Evolutionary conservation across 202 grass and related monocot genomes (phyloP).

Genomic region (Digitaria exilis): DNA sequence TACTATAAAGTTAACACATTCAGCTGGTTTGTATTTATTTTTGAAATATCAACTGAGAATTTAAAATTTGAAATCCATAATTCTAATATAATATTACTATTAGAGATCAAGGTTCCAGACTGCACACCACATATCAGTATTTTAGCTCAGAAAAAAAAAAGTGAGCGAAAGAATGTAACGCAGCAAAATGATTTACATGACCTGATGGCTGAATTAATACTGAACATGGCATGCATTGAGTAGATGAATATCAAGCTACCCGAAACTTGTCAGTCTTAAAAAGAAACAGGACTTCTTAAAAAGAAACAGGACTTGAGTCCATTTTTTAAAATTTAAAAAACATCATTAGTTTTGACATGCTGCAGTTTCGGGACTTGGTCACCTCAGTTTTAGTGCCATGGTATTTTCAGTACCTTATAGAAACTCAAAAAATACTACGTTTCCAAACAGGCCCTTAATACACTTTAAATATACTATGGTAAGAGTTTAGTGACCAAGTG

Average conservation of each 20-base stretch:
- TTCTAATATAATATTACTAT: background rate
- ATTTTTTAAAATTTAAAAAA: background rate
- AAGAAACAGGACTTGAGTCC: background rate
- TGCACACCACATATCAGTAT: background rate
- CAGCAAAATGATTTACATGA: background rate
- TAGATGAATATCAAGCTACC: background rate
- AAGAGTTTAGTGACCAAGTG: constrained; percentile 13
- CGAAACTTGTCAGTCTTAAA: background rate
- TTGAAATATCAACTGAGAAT: constrained; percentile 4
- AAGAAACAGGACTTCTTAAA: too few species aligned
- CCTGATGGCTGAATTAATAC: background rate
- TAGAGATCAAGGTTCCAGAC: background rate
- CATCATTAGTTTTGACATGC: background rate
- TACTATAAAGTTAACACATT: constrained; percentile 23
- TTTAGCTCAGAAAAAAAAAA: constrained; percentile 1
- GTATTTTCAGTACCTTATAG: background rate
- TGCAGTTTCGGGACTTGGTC: too few species aligned
- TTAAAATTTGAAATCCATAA: background rate
- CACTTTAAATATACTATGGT: background rate
- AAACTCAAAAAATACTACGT: background rate
- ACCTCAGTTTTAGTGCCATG: background rate
- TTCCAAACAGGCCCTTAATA: background rate
- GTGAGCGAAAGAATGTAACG: background rate
- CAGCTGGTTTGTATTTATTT: constrained; percentile 5
- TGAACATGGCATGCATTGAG: background rate